Conservation (phyloP, 2,329 filamentous ascomycete species). For the Diaporthe amygdali region DNA sequence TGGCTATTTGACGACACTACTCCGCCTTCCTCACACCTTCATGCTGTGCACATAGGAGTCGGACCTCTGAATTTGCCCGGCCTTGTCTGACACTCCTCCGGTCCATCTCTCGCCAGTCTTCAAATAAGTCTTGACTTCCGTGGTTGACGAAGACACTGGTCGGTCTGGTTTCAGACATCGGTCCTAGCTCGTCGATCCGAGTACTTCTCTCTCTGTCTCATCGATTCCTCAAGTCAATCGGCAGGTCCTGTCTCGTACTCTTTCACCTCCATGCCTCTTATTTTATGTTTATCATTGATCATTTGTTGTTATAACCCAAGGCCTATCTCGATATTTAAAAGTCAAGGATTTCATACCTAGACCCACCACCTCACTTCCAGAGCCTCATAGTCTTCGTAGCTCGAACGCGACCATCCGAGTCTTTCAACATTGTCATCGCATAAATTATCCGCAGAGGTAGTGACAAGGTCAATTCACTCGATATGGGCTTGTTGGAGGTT, state of each 20-base stretch:
- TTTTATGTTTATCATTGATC: neutral
- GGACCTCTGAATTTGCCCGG: constrained; percentile 8
- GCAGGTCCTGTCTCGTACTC: neutral
- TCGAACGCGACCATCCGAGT: neutral
- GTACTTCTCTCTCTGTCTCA: neutral
- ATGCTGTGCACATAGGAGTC: neutral
- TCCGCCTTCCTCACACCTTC: neutral
- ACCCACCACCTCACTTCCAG: neutral
- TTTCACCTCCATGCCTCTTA: neutral
- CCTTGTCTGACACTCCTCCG: neutral
- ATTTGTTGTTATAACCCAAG: neutral
- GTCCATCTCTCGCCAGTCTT: neutral
- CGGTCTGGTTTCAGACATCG: neutral
- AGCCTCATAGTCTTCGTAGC: too few relatives aligned
- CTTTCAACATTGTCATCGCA: neutral
- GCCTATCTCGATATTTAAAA: neutral
- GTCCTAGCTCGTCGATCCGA: neutral
- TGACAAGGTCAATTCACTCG: constrained; percentile 15
- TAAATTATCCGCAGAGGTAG: neutral
- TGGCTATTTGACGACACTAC: neutral
- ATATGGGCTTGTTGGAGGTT: constrained; percentile 57
- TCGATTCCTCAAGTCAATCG: neutral
- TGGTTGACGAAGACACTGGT: neutral
- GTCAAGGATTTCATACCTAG: neutral
- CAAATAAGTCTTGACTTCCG: neutral